Evolutionary conservation across 805 yeast genomes (phyloP).

Genomic region (Ogataea minuta): DNA sequence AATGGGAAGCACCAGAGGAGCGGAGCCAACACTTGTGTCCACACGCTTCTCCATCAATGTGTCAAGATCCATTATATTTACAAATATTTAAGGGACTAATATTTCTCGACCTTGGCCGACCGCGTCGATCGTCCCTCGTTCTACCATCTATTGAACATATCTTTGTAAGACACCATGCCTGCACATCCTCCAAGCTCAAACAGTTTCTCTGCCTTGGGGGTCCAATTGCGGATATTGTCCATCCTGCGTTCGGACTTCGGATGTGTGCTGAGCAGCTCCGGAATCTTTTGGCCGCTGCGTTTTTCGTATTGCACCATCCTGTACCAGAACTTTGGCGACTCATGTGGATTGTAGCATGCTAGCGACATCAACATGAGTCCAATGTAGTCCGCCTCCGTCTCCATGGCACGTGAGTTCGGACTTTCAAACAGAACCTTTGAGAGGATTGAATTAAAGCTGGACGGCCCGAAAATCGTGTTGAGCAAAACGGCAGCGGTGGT

Average conservation of each 20-base stretch:
- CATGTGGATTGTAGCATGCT: slow-evolving; percentile 81
- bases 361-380: slow-evolving; percentile 90
- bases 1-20: slow-evolving; percentile 35
- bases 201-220: slow-evolving; percentile 52
- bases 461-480: slow-evolving; percentile 61
- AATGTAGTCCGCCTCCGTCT: slow-evolving; percentile 91
- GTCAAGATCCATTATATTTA: slow-evolving; percentile 2
- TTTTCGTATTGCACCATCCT: slow-evolving; percentile 65
- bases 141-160: slow-evolving; percentile 15
- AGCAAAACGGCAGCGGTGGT: slow-evolving; percentile 50
- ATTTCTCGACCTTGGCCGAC: not conserved
- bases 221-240: slow-evolving; percentile 63
- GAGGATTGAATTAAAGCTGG: slow-evolving; percentile 47
- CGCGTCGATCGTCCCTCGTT: slow-evolving; percentile 8
- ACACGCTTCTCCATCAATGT: not conserved
- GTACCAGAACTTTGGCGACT: slow-evolving; percentile 76
- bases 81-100: not conserved
- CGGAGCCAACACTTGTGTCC: not conserved
- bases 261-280: slow-evolving; percentile 81
- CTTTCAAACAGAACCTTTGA: slow-evolving; percentile 59
- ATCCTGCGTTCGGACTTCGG: slow-evolving; percentile 81
- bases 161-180: slow-evolving; percentile 3
- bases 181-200: slow-evolving; percentile 43
- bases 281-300: slow-evolving; percentile 31
- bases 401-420: slow-evolving; percentile 93